phyloP scores from a whole-genome alignment of 495 filamentous ascomycete genomes.

The Penicillium angulare region DNA sequence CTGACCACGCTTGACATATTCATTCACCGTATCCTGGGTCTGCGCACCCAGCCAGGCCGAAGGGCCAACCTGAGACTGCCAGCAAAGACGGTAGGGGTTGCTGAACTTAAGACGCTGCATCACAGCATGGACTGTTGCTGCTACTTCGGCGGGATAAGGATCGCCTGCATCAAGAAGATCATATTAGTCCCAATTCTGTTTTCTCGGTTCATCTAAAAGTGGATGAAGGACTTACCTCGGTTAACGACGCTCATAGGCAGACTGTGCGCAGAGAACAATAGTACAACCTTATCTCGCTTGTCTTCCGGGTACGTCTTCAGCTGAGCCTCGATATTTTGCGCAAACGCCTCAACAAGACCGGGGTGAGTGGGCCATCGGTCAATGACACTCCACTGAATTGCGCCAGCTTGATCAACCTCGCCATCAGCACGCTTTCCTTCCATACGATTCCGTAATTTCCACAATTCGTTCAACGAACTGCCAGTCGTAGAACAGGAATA shows the following conservation, averaged over 20 bases:
- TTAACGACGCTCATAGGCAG: slow-evolving; percentile 97
- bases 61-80: slow-evolving; percentile 98
- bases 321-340: slow-evolving; percentile 81
- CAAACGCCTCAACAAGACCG: slow-evolving; percentile 88
- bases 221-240: slow-evolving; percentile 60
- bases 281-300: slow-evolving; percentile 70
- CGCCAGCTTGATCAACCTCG: slow-evolving; percentile 53
- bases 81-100: slow-evolving; percentile 90
- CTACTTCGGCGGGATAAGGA: slow-evolving; percentile 95
- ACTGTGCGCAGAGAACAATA: slow-evolving; percentile 94
- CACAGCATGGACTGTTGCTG: slow-evolving; percentile 94
- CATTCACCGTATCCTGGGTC: slow-evolving; percentile 80
- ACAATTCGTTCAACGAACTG: slow-evolving; percentile 92
- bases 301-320: slow-evolving; percentile 81
- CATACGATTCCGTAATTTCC: slow-evolving; percentile 89
- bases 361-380: slow-evolving; percentile 94
- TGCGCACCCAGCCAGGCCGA: slow-evolving; percentile 95
- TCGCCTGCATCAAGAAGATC: slow-evolving; percentile 56
- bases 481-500: slow-evolving; percentile 99
- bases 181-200: slow-evolving; percentile 14
- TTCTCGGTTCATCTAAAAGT: too few species aligned
- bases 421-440: slow-evolving; percentile 68
- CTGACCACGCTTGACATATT: slow-evolving; percentile 87
- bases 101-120: slow-evolving; percentile 83
- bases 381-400: slow-evolving; percentile 95